Evolutionary conservation across 106 monocot genomes (phyloP), one percentile per base, ranked within the genome.

Genomic region (Hemerocallis citrina): DNA sequence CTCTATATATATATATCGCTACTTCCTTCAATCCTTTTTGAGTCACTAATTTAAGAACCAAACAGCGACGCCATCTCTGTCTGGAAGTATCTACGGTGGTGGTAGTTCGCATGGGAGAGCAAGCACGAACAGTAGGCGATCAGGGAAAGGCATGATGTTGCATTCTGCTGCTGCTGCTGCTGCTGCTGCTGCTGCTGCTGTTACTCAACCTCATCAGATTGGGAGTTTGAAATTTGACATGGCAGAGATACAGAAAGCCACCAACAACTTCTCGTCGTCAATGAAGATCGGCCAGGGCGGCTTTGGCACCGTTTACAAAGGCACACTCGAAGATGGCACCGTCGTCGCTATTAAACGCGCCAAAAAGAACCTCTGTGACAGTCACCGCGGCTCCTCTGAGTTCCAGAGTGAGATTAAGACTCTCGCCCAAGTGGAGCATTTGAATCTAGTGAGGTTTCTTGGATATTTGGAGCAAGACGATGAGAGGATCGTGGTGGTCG

Each of bases 241-340:
- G 58, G 48, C 68, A 3, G 79, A 77, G 63, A 80, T 91, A 35
- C 39, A 40, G 40, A 83, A 66, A 28, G 91, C 91, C 5, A 86
- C 91, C 7, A 79, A 70, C 24, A 81, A 74, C 67, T 91, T 91
- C 74, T 79, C 82, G 1, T 73, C 82, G 0, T 46, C 59, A 62
- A 60, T 70, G 28, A 91, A 72, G 47, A 72, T 86, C 41, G 91
- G 91, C 14, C 82, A 91, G 42, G 91, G 91, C 23, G 91, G 86
- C 23, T 91, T 82, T 36, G 86, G 91, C 28, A 74, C 67, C 6
- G 91, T 91, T 4, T 91, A 91, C 57, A 83, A 61, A 55, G 91
- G 79, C 19, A 71, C 22, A 59, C 79, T 91, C 14, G 59, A 23
- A 27, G 69, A 86, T 14, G 79, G 91, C 58, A 79, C 69, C 14